These are phyloP conservation scores for Aureobasidium sp. DNA, from an alignment of 2,329 filamentous ascomycete species.

Conservation along the genomic window DNA sequence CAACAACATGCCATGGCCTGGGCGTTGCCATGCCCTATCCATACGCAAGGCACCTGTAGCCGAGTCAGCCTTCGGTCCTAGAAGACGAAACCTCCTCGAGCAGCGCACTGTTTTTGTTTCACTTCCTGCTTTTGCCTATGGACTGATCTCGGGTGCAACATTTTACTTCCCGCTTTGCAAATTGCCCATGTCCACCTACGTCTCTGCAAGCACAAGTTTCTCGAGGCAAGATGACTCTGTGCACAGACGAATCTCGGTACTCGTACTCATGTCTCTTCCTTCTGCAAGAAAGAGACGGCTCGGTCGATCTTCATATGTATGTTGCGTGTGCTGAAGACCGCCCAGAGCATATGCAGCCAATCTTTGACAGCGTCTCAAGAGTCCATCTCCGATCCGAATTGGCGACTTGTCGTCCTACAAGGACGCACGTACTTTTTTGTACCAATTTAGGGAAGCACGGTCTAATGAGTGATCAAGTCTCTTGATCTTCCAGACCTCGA, in stretches of 20 bases:
- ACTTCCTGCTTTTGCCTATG: constrained; percentile 7
- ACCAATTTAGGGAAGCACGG: neutral
- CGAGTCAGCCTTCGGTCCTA: constrained; percentile 1
- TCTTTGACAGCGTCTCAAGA: constrained; percentile 6
- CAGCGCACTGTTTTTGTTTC: constrained; percentile 12
- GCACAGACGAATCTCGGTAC: constrained; percentile 14
- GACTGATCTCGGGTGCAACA: constrained; percentile 13
- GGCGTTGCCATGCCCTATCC: constrained; percentile 1
- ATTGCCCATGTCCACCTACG: constrained; percentile 6
- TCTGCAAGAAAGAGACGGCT: constrained; percentile 14
- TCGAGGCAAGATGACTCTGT: neutral
- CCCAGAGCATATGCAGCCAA: constrained; percentile 4
- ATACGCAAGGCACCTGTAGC: constrained; percentile 8
- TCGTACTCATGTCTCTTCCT: constrained; percentile 10
- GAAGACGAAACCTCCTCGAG: constrained; percentile 13
- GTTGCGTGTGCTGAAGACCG: constrained; percentile 6
- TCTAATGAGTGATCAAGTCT: neutral
- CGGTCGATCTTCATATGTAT: constrained; percentile 13
- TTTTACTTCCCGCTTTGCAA: constrained; percentile 1
- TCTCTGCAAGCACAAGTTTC: neutral
- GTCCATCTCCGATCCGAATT: neutral
- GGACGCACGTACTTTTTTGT: neutral
- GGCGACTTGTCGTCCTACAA: neutral
- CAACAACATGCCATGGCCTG: constrained; percentile 1
- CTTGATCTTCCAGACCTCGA: neutral